phyloP scores from a whole-genome alignment of 768 basidiomycete genomes.

The Chalciporus sphaerocephalus region DNA sequence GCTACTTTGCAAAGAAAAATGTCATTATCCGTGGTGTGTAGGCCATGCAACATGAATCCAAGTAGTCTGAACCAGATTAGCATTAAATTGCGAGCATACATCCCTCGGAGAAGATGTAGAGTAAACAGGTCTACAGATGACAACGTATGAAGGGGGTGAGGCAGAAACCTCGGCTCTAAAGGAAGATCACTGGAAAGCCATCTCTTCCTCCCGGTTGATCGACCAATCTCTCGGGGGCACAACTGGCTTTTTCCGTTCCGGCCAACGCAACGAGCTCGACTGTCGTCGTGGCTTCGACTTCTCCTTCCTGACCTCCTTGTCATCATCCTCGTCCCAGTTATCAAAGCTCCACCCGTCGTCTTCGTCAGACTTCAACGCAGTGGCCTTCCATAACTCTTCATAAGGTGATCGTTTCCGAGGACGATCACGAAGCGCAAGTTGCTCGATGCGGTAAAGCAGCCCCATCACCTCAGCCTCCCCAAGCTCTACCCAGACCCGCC shows the following conservation, averaged over 20 bases:
- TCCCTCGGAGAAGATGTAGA: background rate
- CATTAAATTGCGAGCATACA: background rate
- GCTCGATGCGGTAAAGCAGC: slow-evolving; percentile 51
- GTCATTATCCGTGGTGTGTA: no score
- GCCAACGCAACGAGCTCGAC: background rate
- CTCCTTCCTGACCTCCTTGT: background rate
- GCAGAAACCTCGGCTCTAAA: no score
- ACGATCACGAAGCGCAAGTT: slow-evolving; percentile 28
- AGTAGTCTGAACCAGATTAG: background rate
- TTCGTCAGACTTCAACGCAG: slow-evolving; percentile 24
- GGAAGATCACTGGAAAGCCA: slow-evolving; percentile 7
- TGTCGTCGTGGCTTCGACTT: background rate
- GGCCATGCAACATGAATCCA: no score
- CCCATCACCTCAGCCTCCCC: slow-evolving; percentile 49
- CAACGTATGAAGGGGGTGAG: no score
- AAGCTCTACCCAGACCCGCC: slow-evolving; percentile 39
- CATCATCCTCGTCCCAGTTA: slow-evolving; percentile 34
- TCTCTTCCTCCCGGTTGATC: background rate
- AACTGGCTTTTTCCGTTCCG: background rate
- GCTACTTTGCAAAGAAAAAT: no score
- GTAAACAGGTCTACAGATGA: background rate
- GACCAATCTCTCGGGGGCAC: background rate
- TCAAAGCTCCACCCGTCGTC: slow-evolving; percentile 49
- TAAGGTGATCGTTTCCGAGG: slow-evolving; percentile 13
- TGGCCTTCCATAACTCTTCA: slow-evolving; percentile 43